phyloP scores from a whole-genome alignment of 768 basidiomycete genomes.

The Tricholoma sp. region DNA sequence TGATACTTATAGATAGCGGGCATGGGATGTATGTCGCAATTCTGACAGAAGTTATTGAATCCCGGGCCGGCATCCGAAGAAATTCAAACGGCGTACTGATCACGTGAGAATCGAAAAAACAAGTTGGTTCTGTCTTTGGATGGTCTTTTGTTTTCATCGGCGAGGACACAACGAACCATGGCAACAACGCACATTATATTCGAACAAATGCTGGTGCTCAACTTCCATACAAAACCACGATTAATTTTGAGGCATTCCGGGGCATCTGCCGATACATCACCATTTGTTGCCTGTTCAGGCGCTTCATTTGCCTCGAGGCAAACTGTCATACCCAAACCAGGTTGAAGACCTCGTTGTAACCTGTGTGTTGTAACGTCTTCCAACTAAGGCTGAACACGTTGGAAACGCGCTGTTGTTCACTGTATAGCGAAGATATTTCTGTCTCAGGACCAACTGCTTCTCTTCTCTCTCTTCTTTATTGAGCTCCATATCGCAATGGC shows the following conservation, averaged over 20 bases:
- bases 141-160: neutral
- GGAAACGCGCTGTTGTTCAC: constrained; percentile 51
- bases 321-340: constrained; percentile 42
- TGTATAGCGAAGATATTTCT: constrained; percentile 24
- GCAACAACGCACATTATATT: neutral
- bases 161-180: neutral
- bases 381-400: constrained; percentile 53
- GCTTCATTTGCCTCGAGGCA: constrained; percentile 31
- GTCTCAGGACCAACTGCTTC: constrained; percentile 20
- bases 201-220: neutral
- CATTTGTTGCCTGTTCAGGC: constrained; percentile 12
- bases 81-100: neutral
- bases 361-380: constrained; percentile 33
- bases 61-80: neutral
- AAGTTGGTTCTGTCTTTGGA: neutral
- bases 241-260: neutral
- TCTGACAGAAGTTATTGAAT: neutral
- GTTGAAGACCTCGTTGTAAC: constrained; percentile 47
- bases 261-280: constrained; percentile 16
- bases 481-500: constrained; percentile 41
- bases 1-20: too few relatives aligned
- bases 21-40: neutral
- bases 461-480: constrained; percentile 15
- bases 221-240: neutral
- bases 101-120: neutral